Percentiles rank a stretch among this genome's conserved stretches.
Evolutionary conservation across 331 rosid species (phyloP).

Genomic region (Rhamnella rubrinervis): DNA sequence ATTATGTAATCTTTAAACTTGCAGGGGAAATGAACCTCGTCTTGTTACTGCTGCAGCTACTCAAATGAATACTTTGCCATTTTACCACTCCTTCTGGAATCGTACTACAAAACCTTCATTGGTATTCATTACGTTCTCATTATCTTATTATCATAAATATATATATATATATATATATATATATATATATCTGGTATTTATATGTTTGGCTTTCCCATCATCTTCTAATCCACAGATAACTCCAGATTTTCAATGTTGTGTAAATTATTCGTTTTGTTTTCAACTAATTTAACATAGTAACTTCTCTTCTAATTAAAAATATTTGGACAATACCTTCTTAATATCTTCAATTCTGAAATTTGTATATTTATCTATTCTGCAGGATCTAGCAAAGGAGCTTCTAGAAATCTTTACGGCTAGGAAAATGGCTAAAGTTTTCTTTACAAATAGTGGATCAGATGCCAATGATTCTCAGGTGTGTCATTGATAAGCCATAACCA

Average conservation of each 20-base stretch:
- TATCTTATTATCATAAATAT: neutral
- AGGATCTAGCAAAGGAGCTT: slow-evolving; percentile 82
- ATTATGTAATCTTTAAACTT: slow-evolving; percentile 8
- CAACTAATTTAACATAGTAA: too few species aligned
- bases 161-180: too few species aligned
- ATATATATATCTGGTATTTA: neutral
- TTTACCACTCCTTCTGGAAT: slow-evolving; percentile 94
- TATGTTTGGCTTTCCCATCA: neutral
- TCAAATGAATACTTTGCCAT: slow-evolving; percentile 79
- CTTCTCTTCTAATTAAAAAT: neutral
- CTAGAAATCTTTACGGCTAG: slow-evolving; percentile 67
- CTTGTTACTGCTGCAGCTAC: slow-evolving; percentile 72
- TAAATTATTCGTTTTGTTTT: too few species aligned
- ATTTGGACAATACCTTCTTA: slow-evolving; percentile 9
- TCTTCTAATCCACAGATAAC: too few species aligned
- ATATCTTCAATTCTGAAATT: slow-evolving; percentile 15
- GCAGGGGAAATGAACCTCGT: slow-evolving; percentile 82
- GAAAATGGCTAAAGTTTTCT: slow-evolving; percentile 80
- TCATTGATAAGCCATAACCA: neutral
- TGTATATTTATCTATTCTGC: slow-evolving; percentile 22
- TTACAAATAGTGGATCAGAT: slow-evolving; percentile 85
- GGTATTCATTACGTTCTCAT: slow-evolving; percentile 39
- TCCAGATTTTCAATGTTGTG: too few species aligned
- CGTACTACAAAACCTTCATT: slow-evolving; percentile 81
- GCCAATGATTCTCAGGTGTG: slow-evolving; percentile 91